Evolutionary conservation across 2,329 filamentous ascomycete genomes (phyloP), one percentile per base, ranked within the genome.

Genomic region (Penicillium hordei): DNA sequence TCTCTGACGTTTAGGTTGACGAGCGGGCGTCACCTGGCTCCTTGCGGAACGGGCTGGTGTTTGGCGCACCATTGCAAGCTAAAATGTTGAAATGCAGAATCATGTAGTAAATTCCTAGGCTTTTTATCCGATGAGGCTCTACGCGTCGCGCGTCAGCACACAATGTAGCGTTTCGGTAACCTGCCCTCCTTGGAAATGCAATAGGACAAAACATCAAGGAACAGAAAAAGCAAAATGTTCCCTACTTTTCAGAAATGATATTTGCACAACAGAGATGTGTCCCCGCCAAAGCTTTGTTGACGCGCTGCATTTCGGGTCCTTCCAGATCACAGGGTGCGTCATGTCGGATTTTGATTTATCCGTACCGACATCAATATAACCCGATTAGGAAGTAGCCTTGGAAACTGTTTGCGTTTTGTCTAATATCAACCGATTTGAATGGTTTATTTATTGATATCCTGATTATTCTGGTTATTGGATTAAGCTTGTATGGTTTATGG

Each of bases 51-150:
- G 65, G 33, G 58, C 50, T 57, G 53, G 45, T 17, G 55, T 57
- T 58, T 60, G 67, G 40, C 62, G 68, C 55, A 57, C 64, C 64
- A 68, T 71, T 43, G 33, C 27, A 36, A 21, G 5, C 8, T 17
- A n/a, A 6, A 6, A 29, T 34, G 1, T 17, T 25, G 2, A 8
- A 21, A n/a, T 13, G 3, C 12, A 46, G 15, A 33, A 21, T 17
- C 4, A 34, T 40, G 19, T 2, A 5, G 25, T 10, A 9, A 4
- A 21, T 42, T 17, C n/a, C 36, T 15, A 10, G 27, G n/a, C 1
- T n/a, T 48, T 31, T 46, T 39, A 12, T 19, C 21, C 4, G 43
- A 13, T 45, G 21, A 51, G 15, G 45, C 23, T 55, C 33, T 50
- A 33, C 59, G 45, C 39, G 38, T 58, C 48, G 21, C 54, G 54